A percentile compares a stretch with the other conserved stretches of the same genome.
phyloP scores from a whole-genome alignment of 2,329 filamentous ascomycete genomes.

The Aspergillus hortae region DNA sequence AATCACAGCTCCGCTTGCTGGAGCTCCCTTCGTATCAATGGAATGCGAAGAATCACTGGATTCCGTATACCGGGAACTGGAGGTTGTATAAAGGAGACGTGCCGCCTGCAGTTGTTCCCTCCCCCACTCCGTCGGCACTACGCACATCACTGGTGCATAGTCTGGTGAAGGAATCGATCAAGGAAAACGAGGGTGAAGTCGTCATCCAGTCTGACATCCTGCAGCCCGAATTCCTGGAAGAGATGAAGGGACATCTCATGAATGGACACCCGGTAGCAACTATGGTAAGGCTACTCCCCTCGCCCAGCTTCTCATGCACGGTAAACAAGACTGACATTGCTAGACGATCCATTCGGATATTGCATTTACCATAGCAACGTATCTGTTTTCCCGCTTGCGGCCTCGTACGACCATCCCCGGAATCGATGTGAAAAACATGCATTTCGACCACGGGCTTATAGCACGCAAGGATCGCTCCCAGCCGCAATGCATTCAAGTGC shows the following conservation, averaged over 20 bases:
- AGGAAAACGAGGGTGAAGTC: slow-evolving; percentile 22
- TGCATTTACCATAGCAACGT: slow-evolving; percentile 20
- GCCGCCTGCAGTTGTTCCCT: neutral
- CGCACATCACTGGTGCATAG: slow-evolving; percentile 22
- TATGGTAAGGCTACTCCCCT: slow-evolving; percentile 35
- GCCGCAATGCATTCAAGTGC: neutral
- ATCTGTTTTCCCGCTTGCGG: slow-evolving; percentile 14
- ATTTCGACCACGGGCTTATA: slow-evolving; percentile 54
- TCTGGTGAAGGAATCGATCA: slow-evolving; percentile 30
- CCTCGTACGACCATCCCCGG: slow-evolving; percentile 14
- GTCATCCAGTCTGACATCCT: slow-evolving; percentile 39
- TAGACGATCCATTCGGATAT: slow-evolving; percentile 25
- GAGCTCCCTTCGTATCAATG: slow-evolving; percentile 65
- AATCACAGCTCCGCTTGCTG: slow-evolving; percentile 55
- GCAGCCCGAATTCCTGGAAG: slow-evolving; percentile 34
- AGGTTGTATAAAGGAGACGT: slow-evolving; percentile 57
- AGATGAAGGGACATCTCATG: slow-evolving; percentile 43
- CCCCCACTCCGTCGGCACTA: slow-evolving; percentile 2
- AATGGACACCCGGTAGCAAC: slow-evolving; percentile 43
- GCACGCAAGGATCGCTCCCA: slow-evolving; percentile 24
- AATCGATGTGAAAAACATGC: slow-evolving; percentile 39
- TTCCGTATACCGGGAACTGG: slow-evolving; percentile 70
- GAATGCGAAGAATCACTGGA: slow-evolving; percentile 70
- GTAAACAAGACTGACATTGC: neutral
- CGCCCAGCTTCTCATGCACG: neutral